Base-by-base conservation (phyloP, 106 monocot species). In the Posidonia australis region DNA sequence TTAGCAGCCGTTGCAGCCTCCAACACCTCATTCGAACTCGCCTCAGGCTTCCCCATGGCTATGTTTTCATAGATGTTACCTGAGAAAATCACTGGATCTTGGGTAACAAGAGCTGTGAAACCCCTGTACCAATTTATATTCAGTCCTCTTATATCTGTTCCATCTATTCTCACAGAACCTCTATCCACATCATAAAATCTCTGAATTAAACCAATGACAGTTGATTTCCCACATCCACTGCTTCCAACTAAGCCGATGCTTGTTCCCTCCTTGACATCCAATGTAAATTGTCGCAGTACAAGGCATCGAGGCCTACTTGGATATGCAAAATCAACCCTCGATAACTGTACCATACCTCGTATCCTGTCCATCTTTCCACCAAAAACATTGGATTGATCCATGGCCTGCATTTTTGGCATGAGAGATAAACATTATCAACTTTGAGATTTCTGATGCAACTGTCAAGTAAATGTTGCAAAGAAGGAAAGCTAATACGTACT, bases 141-240 rank as follows among this genome's bases (percentile, higher is more conserved):
- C 51, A 87, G 11, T 20, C 75, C 72, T 66, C 82, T 73, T 21
- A 92, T 65, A 46, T 92, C 82, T 43, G 62, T 44, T 16, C 77
- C 79, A 46, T 92, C 92, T 2, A 92, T 62, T 22, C 56, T 56
- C 23, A 92, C 81, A 4, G 70, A 27, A 0, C 92, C 92, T 70
- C 67, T 71, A 20, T 84, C 76, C 12, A 69, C 82, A 52, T 92
- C 92, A 48, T 92, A 92, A 56, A 92, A 87, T 67, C 92, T 72
- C 63, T 92, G 82, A 52, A 87, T 84, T 75, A 92, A 71, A 36
- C 77, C 60, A 23, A 92, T 76, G 30, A 92, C 77, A 0, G 92
- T 87, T 10, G 92, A 92, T 31, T 92, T 92, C 41, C 91, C 91
- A 1, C 81, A 79, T 18, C 91, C 87, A 21, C 92, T 92, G 25